phyloP scores from a whole-genome alignment of 2,329 filamentous ascomycete genomes.

The Cladosporium sp. region DNA sequence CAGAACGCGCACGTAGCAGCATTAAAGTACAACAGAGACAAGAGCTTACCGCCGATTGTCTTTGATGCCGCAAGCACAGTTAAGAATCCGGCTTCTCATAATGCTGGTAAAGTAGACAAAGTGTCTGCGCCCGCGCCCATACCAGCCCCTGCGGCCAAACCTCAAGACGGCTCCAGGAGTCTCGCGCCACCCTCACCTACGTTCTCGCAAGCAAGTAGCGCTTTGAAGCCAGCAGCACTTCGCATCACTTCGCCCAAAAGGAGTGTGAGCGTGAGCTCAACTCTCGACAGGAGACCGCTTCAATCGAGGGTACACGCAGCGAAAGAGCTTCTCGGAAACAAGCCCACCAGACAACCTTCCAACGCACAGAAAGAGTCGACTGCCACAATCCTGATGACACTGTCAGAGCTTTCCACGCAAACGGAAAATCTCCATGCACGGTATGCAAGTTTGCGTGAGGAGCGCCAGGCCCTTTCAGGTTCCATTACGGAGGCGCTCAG shows the following conservation, averaged over 20 bases:
- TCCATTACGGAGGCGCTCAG: conserved; percentile 23
- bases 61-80: not conserved
- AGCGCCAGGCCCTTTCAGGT: conserved; percentile 26
- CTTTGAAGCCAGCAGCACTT: conserved; percentile 1
- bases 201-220: conserved; percentile 4
- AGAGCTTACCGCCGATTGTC: not conserved
- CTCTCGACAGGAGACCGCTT: not conserved
- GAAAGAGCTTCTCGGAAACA: not conserved
- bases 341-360: too few species aligned
- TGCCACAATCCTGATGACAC: not conserved
- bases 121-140: not conserved
- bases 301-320: not conserved
- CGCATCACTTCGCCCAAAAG: not conserved
- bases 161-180: not conserved
- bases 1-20: not conserved
- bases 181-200: not conserved
- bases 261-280: conserved; percentile 6
- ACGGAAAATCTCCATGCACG: conserved; percentile 25
- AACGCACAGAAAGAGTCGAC: not conserved
- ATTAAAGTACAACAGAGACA: not conserved
- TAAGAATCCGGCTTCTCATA: not conserved
- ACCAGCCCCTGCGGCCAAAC: not conserved
- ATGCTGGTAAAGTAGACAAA: not conserved
- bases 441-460: conserved; percentile 27
- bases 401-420: conserved; percentile 21